Evolutionary conservation across 1,284 basidiomycete species (phyloP), one percentile per base, ranked within the genome.

Genomic region (Spongiforma sp.): DNA sequence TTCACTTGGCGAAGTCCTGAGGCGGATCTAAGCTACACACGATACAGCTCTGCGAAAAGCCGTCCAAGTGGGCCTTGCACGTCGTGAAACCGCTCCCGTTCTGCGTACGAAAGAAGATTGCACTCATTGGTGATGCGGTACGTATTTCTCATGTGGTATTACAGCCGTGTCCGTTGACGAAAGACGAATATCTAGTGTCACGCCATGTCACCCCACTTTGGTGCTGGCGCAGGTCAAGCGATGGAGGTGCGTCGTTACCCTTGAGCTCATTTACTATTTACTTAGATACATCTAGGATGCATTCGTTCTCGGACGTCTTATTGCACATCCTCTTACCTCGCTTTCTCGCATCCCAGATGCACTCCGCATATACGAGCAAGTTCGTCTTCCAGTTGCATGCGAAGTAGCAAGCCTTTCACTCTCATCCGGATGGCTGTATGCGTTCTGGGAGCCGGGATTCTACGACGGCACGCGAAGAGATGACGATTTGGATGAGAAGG

Each of bases 81-180:
- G 72, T 71, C 26, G 61, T 77, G 52, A 73, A 73, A 34, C 73
- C 73, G 2, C 66, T 82, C 15, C 75, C 77, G 2, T 75, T 71
- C 9, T 80, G 68, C 33, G 69, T 72, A 24, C 69, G 67, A 30
- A 73, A 73, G 14, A 69, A 71, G 17, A 73, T 79, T 2, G 70
- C 75, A 14, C 69, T 82, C 17, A 62, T 80, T 8, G 80, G 80
- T 2, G 79, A 82, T 63, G 76, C 80, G 12, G 78, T 75, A 2
- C 53, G 75, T 70, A 21, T 41, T 46, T 52, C 17, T 17, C 26
- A 1, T 6, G n/a, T 7, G 2, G 17, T 9, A 10, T 52, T 30
- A 9, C 19, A 24, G 15, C 19, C 14, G 11, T 26, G 6, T 41
- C 12, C 17, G 5, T 9, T 43, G 28, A 41, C 24, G 2, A n/a